Conservation (phyloP, 2,329 filamentous ascomycete genomes). For the Boeremia exigua region DNA sequence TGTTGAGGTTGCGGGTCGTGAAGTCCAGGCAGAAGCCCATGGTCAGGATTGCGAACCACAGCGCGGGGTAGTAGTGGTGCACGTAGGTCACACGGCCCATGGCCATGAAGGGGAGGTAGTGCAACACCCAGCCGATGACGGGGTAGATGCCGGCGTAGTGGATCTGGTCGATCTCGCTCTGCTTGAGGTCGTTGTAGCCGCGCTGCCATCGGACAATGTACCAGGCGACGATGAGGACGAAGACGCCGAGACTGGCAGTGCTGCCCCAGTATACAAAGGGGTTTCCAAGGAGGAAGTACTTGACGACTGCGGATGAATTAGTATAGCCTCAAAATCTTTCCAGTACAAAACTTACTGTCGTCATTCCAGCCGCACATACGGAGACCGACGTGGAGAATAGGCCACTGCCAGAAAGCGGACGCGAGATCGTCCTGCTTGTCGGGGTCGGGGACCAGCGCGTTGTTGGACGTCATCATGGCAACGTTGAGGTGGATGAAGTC, state of each 20-base stretch:
- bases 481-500: constrained; percentile 98
- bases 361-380: constrained; percentile 99
- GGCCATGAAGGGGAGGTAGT: constrained; percentile 93
- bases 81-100: constrained; percentile 99
- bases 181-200: constrained; percentile 82
- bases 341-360: constrained; percentile 57
- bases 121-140: constrained; percentile 90
- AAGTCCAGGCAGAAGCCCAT: constrained; percentile 91
- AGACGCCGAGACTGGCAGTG: constrained; percentile 76
- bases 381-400: constrained; percentile 89
- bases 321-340: background rate
- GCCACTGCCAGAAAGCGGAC: constrained; percentile 98
- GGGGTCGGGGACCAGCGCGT: constrained; percentile 93
- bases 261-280: constrained; percentile 95
- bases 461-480: constrained; percentile 99
- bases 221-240: constrained; percentile 77
- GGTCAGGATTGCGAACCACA: constrained; percentile 94
- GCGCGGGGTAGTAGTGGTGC: constrained; percentile 97
- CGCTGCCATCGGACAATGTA: constrained; percentile 96
- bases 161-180: constrained; percentile 86
- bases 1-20: constrained; percentile 71
- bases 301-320: constrained; percentile 64
- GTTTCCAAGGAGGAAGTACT: constrained; percentile 98
- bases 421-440: constrained; percentile 99
- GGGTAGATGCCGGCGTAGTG: constrained; percentile 94